Base-by-base conservation (phyloP, 179 eudicot genomes). In the Drosera spatulata region DNA sequence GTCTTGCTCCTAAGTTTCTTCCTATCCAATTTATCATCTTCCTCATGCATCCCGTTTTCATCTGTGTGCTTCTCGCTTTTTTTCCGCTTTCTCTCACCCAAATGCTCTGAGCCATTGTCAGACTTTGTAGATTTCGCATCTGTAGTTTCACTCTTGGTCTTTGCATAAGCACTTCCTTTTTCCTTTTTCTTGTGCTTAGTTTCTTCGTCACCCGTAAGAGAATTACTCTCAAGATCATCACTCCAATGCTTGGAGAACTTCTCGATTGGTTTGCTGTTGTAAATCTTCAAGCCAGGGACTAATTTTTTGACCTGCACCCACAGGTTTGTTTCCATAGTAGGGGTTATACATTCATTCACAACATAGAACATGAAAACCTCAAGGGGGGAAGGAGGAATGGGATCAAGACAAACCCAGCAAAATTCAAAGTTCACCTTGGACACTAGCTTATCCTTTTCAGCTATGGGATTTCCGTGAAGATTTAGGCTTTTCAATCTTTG, bases 391-490 rank as follows among this genome's bases (percentile, higher is more conserved):
- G 33, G 33, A 22, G 33, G 33, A 22, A 22, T 22, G 33, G 33
- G 33, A 50, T 15, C 53, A 7, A 50, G 53, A 10, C 11, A 51
- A 15, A 0, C 39, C 50, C 10, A 52, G 7, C 39, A 66, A 53
- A 56, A 5, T 10, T 39, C 38, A 62, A 46, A 39, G 12, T 41
- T 42, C 42, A 89, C 99, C 87, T 86, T 93, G 70, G 74, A 80
- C 42, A 75, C 55, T 47, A 86, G 73, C 64, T 82, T 81, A 50
- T 73, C 84, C 50, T 89, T 88, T 65, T 93, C 96, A 54, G 88
- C 81, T 62, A 86, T 63, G 8, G 90, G 96, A 69, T 93, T 93
- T 64, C 97, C 99, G 63, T 69, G 88, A 53, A 89, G 66, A 67
- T 93, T 89, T 45, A 89, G 71, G 73, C 79, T 84, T 75, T 61